Percentiles rank a stretch among this genome's conserved stretches.
Conservation (phyloP, 768 basidiomycete species). For the Crassisporium funariophilum region DNA sequence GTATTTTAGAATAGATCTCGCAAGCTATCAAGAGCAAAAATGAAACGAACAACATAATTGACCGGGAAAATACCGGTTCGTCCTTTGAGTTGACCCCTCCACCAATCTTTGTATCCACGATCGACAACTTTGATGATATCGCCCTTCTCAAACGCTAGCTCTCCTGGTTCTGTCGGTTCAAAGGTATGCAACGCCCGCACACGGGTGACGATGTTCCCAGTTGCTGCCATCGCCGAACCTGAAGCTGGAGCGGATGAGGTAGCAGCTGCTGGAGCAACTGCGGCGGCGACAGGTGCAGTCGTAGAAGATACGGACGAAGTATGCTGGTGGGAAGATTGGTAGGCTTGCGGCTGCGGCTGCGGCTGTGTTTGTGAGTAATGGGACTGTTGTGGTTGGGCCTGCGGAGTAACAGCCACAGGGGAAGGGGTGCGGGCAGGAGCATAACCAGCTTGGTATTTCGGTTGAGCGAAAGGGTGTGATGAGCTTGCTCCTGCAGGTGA, state of each 20-base stretch:
- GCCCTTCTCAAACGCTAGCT: constrained; percentile 89
- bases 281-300: constrained; percentile 4
- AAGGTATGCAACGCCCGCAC: constrained; percentile 91
- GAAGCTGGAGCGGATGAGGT: constrained; percentile 7
- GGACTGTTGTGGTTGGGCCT: constrained; percentile 25
- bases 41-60: constrained; percentile 82
- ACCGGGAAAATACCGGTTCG: constrained; percentile 95
- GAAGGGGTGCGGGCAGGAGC: constrained; percentile 58
- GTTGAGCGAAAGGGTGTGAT: constrained; percentile 27
- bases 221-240: constrained; percentile 6
- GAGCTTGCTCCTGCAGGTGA: constrained; percentile 16
- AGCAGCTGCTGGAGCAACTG: constrained; percentile 18
- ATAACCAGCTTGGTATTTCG: constrained; percentile 52
- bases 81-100: constrained; percentile 89
- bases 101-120: constrained; percentile 95
- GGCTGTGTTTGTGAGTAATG: constrained; percentile 23
- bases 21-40: constrained; percentile 1
- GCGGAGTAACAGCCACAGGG: constrained; percentile 27
- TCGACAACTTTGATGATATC: constrained; percentile 96
- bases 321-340: constrained; percentile 8
- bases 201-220: constrained; percentile 64
- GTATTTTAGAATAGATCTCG: neutral
- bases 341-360: constrained; percentile 16
- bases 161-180: constrained; percentile 83
- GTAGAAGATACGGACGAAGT: constrained; percentile 2